These are phyloP conservation scores for Allomyces macrogynus DNA, from an alignment of 192 early-diverging fungal genomes.

Conservation along the genomic window DNA sequence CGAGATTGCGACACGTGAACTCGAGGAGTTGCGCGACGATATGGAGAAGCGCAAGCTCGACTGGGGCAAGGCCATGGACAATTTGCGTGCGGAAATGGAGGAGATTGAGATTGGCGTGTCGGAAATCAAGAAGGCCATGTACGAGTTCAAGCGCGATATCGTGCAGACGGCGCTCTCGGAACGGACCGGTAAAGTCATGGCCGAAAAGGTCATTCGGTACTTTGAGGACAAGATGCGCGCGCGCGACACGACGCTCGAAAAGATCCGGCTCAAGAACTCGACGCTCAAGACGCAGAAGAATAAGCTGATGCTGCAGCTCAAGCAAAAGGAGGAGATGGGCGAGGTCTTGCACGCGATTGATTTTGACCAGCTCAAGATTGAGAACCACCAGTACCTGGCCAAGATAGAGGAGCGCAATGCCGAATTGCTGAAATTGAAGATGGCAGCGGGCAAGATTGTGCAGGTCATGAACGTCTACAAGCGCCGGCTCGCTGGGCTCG, in stretches of 20 bases:
- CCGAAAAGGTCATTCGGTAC: constrained; percentile 29
- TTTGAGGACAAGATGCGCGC: constrained; percentile 35
- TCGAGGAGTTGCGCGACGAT: constrained; percentile 38
- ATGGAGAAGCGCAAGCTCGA: constrained; percentile 37
- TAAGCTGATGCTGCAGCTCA: constrained; percentile 37
- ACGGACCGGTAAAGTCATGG: constrained; percentile 31
- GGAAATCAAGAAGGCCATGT: constrained; percentile 32
- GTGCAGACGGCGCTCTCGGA: constrained; percentile 21
- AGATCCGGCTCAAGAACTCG: constrained; percentile 34
- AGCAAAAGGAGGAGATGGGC: constrained; percentile 48
- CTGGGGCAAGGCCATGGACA: constrained; percentile 34
- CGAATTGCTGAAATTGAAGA: constrained; percentile 37
- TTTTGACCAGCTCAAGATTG: constrained; percentile 44
- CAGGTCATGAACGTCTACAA: constrained; percentile 38
- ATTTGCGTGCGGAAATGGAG: constrained; percentile 34
- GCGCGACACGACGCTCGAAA: constrained; percentile 35
- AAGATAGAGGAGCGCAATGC: constrained; percentile 41
- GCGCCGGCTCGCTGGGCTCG: constrained; percentile 25
- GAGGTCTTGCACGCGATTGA: constrained; percentile 44
- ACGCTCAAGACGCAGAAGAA: constrained; percentile 39
- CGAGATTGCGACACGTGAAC: constrained; percentile 35
- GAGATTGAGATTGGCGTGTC: constrained; percentile 31
- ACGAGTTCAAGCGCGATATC: constrained; percentile 38
- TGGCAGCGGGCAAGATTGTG: constrained; percentile 36
- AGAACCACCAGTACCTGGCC: constrained; percentile 39